Evolutionary conservation across 2,329 filamentous ascomycete genomes (phyloP).

Genomic region (Talaromyces sp.): DNA sequence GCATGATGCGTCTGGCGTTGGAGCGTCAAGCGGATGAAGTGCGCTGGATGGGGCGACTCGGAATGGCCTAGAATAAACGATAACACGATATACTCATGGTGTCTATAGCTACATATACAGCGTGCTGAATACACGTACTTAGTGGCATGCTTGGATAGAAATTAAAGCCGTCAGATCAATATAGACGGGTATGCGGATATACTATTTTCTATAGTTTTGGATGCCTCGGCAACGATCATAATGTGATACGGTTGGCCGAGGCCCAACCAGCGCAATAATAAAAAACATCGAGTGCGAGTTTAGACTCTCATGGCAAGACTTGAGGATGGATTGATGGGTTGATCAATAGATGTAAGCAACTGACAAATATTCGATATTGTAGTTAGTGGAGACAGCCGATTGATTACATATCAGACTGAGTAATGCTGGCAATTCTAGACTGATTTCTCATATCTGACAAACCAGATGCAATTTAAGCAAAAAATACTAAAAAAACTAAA

Average conservation of each 20-base stretch:
- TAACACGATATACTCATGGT: neutral
- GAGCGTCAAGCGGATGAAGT: slow-evolving; percentile 75
- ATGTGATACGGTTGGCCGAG: neutral
- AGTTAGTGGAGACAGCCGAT: neutral
- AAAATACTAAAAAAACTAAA: neutral
- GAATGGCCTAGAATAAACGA: slow-evolving; percentile 30
- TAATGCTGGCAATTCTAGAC: neutral
- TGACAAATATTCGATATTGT: neutral
- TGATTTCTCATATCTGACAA: neutral
- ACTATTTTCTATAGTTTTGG: neutral
- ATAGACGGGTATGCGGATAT: neutral
- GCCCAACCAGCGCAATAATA: neutral
- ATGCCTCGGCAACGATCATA: neutral
- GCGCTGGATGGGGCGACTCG: slow-evolving; percentile 66
- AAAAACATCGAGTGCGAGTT: neutral
- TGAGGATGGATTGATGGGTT: no score
- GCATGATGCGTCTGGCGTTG: slow-evolving; percentile 69
- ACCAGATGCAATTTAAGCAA: neutral
- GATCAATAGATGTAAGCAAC: neutral
- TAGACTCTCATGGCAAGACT: neutral
- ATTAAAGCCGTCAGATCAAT: neutral
- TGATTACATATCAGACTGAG: neutral
- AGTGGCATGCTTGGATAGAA: neutral
- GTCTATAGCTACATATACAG: neutral
- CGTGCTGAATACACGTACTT: neutral